Base-by-base conservation (phyloP, 495 filamentous ascomycete genomes). In the Neurospora hispaniola region DNA sequence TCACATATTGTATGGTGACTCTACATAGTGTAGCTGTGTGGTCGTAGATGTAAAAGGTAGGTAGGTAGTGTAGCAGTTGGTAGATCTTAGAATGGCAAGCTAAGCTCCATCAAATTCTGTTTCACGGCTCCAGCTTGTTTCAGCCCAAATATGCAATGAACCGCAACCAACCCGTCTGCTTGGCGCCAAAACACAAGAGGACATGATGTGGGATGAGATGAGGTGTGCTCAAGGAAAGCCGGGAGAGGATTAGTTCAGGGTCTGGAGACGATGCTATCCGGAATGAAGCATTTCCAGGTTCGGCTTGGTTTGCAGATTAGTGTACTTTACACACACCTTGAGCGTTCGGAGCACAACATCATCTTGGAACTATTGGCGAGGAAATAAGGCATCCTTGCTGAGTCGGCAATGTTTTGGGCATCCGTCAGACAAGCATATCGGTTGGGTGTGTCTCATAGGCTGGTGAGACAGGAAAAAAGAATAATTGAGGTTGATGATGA, bases 61-160 rank as follows among this genome's bases (percentile, higher is more conserved):
- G 35, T 5, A 38, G 35, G 35, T 38, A 38, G 5, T 31, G 54
- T 38, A 31, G 20, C 54, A 62, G 5, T 31, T 8, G 54, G 23
- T 31, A 62, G 54, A 62, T 62, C 23, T 31, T 62, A 16, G 23
- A 62, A 62, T 62, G 23, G 54, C 54, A 62, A 66, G 12, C 54
- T 66, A 38, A 38, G 54, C 54, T 66, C 54, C 54, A 66, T 43
- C 41, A 68, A 72, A 72, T 72, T 62, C 71, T 72, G 54, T 72
- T 72, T 54, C 38, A 42, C 39, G 20, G 59, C 71, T 42, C 69
- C 71, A 69, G 62, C 62, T 66, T 69, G 71, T 43, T 44, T 72
- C 71, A 72, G 71, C 62, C 69, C 54, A 66, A 66, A 35, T 43
- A 27, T 69, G 59, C 54, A 69, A 27, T 72, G 71, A 11, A 66